Evolutionary conservation across 2,329 filamentous ascomycete species (phyloP).

Genomic region (Epichloe festucae): DNA sequence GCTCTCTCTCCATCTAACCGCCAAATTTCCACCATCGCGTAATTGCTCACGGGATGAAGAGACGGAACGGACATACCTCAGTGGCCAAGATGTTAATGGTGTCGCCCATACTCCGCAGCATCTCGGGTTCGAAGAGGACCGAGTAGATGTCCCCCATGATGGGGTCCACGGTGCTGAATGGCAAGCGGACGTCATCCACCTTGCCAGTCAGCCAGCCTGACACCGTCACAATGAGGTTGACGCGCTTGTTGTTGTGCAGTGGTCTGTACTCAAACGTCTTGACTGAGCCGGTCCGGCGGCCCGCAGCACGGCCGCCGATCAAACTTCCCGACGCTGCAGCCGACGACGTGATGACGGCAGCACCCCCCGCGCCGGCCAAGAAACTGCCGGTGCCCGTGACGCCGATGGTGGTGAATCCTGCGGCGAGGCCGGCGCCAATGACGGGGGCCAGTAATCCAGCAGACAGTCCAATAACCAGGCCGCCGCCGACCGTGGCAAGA

Average conservation of each 20-base stretch:
- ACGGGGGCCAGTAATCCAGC: conserved; percentile 84
- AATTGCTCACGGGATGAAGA: not conserved
- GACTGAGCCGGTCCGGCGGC: conserved; percentile 78
- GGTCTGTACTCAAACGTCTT: conserved; percentile 95
- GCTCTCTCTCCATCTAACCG: not conserved
- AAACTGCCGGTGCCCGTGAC: conserved; percentile 82
- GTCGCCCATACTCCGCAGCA: conserved; percentile 94
- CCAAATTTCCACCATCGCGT: not conserved
- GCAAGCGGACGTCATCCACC: conserved; percentile 87
- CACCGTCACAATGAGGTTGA: conserved; percentile 89
- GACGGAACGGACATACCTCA: conserved; percentile 51
- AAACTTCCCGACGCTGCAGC: conserved; percentile 77
- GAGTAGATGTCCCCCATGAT: conserved; percentile 98
- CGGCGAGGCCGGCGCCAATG: conserved; percentile 85
- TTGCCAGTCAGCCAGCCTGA: conserved; percentile 99
- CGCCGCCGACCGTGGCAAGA: conserved; percentile 86
- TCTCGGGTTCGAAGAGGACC: conserved; percentile 93
- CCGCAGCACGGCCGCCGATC: conserved; percentile 76
- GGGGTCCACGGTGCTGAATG: conserved; percentile 91
- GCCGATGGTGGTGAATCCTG: conserved; percentile 90
- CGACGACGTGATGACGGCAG: conserved; percentile 83
- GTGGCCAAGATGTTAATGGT: conserved; percentile 98
- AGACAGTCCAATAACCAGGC: conserved; percentile 87
- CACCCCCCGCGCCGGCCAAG: conserved; percentile 80
- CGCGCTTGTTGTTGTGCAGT: conserved; percentile 92